Evolutionary conservation across 345 rosid genomes (phyloP), one percentile per base, ranked within the genome.

Genomic region (Firmiana major): DNA sequence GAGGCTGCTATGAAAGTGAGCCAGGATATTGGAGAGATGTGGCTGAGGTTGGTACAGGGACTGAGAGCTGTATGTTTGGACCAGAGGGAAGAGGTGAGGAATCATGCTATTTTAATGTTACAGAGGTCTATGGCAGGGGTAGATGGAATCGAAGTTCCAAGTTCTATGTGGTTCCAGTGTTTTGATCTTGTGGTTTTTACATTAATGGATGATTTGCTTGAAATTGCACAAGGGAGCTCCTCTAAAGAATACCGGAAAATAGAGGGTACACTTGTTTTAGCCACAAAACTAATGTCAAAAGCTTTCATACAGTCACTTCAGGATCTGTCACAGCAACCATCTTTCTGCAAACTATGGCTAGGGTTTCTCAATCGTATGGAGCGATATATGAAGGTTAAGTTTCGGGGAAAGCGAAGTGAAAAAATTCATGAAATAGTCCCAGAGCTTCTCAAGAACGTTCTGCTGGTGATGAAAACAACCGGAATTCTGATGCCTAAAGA

Each of bases 1-100:
- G 92, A 86, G 66, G 87, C 82, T 79, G 88, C 90, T 43, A 16
- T 60, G 65, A 86, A 81, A 80, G 81, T 91, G 66, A 80, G 80
- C 70, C 87, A 87, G 74, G 90, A 89, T 81, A 86, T 89, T 45
- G 92, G 91, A 62, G 91, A 92, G 79, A 92, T 90, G 97, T 91
- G 97, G 97, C 69, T 90, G 75, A 87, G 90, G 66, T 85, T 91
- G 59, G 87, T 88, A 66, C 90, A 89, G 74, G 90, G 85, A 67
- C 79, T 92, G 77, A 86, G 83, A 58, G 86, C 83, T 51, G 81
- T 86, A 13, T 90, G 92, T 83, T 78, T 84, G 80, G 94, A 92
- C 65, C 88, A 81, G 79, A 91, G 92, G 28, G 94, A 92, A 74
- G 88, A 86, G 71, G 92, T 92, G 71, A 87, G 91, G 75, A 90